Evolutionary conservation across 2,329 filamentous ascomycete species (phyloP).

Genomic region (Fusarium coffeatum): DNA sequence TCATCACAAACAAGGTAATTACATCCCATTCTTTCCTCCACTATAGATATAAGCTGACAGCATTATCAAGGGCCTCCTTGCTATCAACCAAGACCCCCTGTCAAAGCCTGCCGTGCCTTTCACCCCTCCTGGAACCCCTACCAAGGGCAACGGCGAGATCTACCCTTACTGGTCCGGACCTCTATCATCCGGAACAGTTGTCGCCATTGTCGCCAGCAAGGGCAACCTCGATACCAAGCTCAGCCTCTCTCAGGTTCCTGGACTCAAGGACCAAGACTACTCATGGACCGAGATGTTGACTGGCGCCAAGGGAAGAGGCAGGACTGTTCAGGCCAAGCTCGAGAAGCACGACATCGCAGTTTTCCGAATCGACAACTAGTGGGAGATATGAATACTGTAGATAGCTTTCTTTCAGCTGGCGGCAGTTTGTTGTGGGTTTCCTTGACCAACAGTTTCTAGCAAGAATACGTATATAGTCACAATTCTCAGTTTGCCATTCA

Average conservation of each 20-base stretch:
- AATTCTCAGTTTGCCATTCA: not conserved
- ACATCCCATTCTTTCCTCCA: fast-evolving
- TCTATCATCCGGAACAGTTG: conserved; percentile 21
- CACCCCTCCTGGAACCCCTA: conserved; percentile 14
- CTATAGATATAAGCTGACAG: not conserved
- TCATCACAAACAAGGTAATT: conserved; percentile 27
- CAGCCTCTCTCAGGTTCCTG: conserved; percentile 25
- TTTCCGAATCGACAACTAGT: conserved; percentile 18
- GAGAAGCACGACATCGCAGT: conserved; percentile 21
- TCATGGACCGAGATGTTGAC: conserved; percentile 25
- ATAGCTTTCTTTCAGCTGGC: not conserved
- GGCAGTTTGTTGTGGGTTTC: not conserved
- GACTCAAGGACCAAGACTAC: conserved; percentile 17
- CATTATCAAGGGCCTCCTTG: conserved; percentile 12
- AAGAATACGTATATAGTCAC: not conserved
- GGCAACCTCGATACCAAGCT: conserved; percentile 10
- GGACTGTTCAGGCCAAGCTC: conserved; percentile 15
- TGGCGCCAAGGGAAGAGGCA: conserved; percentile 23
- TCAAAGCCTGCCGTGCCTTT: conserved; percentile 29
- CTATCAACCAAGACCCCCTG: conserved; percentile 21
- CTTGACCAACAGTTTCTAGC: not conserved
- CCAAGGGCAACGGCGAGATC: conserved; percentile 19
- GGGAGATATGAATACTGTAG: not conserved
- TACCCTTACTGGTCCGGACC: conserved; percentile 28
- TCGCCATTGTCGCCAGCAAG: conserved; percentile 23